A percentile compares a stretch with the other conserved stretches of the same genome.
phyloP scores from a whole-genome alignment of 345 rosid species.

The Euphorbia pulcherrima region DNA sequence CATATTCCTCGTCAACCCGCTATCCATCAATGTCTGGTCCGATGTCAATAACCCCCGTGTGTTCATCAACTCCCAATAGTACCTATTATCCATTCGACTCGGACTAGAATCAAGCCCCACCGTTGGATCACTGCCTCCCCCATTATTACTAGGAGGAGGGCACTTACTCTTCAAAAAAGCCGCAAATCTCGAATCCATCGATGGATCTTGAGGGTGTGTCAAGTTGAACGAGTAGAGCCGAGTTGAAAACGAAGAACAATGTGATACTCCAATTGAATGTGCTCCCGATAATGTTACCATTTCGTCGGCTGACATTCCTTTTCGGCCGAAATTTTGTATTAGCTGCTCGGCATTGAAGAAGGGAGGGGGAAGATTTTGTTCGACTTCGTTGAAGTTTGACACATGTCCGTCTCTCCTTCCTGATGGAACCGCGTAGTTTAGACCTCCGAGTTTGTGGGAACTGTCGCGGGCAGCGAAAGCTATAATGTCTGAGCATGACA shows the following conservation, averaged over 20 bases:
- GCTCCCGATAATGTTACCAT: constrained; percentile 1
- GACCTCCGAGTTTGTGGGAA: background rate
- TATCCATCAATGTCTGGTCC: background rate
- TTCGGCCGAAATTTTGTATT: background rate
- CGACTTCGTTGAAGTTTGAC: background rate
- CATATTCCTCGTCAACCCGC: background rate
- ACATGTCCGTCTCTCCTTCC: constrained; percentile 1
- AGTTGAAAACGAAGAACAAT: background rate
- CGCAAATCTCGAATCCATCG: background rate
- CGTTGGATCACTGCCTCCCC: background rate
- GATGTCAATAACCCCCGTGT: background rate
- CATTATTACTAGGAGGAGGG: background rate
- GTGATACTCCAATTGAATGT: background rate
- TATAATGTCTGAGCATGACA: background rate
- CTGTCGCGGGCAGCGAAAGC: background rate
- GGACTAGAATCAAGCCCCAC: background rate
- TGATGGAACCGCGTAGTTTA: background rate
- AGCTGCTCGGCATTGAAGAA: background rate
- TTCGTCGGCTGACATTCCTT: constrained; percentile 1
- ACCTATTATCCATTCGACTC: background rate
- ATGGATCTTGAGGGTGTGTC: background rate
- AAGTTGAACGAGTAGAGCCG: background rate
- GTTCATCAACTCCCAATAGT: background rate
- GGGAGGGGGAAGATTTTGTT: background rate
- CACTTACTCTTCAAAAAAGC: background rate